Evolutionary conservation across 768 basidiomycete genomes (phyloP), one percentile per base, ranked within the genome.

Genomic region (Leccinum incarnatum): DNA sequence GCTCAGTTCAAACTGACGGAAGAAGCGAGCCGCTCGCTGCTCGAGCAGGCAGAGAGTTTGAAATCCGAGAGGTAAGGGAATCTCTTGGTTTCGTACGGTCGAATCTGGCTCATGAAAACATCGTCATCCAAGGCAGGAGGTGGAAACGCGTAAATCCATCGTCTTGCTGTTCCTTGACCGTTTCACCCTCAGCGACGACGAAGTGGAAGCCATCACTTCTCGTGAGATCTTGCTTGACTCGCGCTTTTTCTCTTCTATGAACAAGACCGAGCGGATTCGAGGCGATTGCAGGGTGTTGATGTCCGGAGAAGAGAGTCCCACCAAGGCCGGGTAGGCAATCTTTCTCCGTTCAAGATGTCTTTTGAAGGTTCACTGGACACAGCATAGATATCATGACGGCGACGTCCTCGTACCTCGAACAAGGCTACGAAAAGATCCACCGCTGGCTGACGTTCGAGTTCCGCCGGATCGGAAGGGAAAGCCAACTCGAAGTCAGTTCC

Each of bases 351-450:
- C 42, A 8, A 6, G 15, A 21, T 4, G 7, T 32, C 30, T 57
- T 11, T 30, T 54, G 32, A 59, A 5, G 10, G 29, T 36, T 9
- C 58, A 17, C n/a, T 42, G 34, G 23, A 7, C 34, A 27, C 62
- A 97, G 95, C 3, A 74, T 92, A 48, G 96, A 98, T 67, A 93
- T 98, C 59, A 93, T 98, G 85, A 77, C 88, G 0, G 78, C 85
- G 8, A 97, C 93, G 0, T 86, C 89, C 0, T 78, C 85, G 9
- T 82, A 92, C 61, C 84, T 98, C 48, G 95, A 98, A 69, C 86
- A 90, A 63, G 95, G 88, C 2, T 95, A 91, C 73, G 86, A 91
- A 58, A 98, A 97, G 75, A 84, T 95, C 45, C 80, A 88, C 57
- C 86, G 93, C 25, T 95, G 90, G 85, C 84, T 87, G 70, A 82